Percentiles rank a stretch among this genome's conserved stretches.
Conservation (phyloP, 2,329 filamentous ascomycete species). For the Paramyrothecium roridum region DNA sequence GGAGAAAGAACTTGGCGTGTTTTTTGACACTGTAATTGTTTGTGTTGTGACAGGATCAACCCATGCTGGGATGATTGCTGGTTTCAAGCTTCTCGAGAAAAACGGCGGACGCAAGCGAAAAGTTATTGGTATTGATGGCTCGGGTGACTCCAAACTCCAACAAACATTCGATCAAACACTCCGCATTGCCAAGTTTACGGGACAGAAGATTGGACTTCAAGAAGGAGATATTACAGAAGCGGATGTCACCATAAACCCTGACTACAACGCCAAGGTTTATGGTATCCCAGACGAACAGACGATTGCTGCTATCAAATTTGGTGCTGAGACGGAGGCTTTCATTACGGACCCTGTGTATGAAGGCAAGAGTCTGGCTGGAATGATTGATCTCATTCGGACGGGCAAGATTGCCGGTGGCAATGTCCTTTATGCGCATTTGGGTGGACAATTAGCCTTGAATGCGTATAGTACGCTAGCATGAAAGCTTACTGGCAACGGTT, state of each 20-base stretch:
- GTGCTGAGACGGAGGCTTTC: conserved; percentile 65
- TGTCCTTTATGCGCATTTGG: conserved; percentile 69
- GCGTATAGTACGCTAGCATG: conserved; percentile 43
- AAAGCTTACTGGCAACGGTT: too few relatives aligned
- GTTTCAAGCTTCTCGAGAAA: conserved; percentile 62
- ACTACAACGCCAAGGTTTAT: conserved; percentile 65
- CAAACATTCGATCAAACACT: conserved; percentile 65
- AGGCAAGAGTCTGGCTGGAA: conserved; percentile 69
- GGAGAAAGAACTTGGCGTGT: conserved; percentile 57
- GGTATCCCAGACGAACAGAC: conserved; percentile 65
- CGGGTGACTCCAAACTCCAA: conserved; percentile 26
- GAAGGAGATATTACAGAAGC: conserved; percentile 57
- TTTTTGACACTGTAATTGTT: conserved; percentile 66
- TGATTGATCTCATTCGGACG: conserved; percentile 65
- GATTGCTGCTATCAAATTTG: conserved; percentile 65
- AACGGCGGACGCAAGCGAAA: conserved; percentile 42
- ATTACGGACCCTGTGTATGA: conserved; percentile 76
- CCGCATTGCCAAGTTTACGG: conserved; percentile 63
- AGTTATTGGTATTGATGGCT: conserved; percentile 63
- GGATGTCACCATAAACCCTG: conserved; percentile 59
- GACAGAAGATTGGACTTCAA: conserved; percentile 56
- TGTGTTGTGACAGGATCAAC: conserved; percentile 71
- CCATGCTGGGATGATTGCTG: conserved; percentile 69
- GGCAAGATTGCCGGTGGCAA: conserved; percentile 63
- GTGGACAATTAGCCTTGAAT: conserved; percentile 67